Base-by-base conservation (phyloP, 352 stramenopile genomes). In the Phytophthora melonis region DNA sequence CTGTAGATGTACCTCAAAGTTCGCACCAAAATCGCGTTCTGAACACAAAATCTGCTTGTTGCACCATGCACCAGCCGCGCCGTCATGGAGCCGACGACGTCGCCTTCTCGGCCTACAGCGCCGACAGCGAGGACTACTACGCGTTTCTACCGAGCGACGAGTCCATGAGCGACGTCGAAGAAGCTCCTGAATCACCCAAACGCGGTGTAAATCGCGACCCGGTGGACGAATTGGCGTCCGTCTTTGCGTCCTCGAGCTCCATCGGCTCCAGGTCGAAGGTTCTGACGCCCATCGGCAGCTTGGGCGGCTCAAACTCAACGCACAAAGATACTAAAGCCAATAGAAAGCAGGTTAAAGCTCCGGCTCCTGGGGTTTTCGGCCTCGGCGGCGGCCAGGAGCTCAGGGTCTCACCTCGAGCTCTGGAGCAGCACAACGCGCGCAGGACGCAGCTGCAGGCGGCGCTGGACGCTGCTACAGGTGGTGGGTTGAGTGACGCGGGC, bases 131-230 rank as follows among this genome's bases (percentile, higher is more conserved):
- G 32, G 86, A 93, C 68, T 93, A 89, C 75, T 87, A 83, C 63
- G 63, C 83, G 18, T 80, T 81, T n/a, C 41, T 90, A 45, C 83
- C 86, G 5, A 93, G 83, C 65, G 86, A 91, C 21, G 82, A 88
- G 43, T 87, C 86, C 41, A 68, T 79, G 43, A 84, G 72, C 36
- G 77, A 79, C 52, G 72, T 59, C 0, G 78, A 87, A 27, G 69
- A 75, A 3, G 66, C 54, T 34, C 56, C 66, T 32, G 19, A 19
- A 8, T 63, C 70, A 9, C 23, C 50, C 52, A 23, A n/a, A 57
- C 25, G 50, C 25, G 23, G 23, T 52, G 59, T 25, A 70, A 67
- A 21, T 9, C 14, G 23, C 50, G 75, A 79, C 32, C 21, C 56
- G 6, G 75, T 75, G 18, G 79, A 84, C 36, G 68, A 79, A 34